These are phyloP conservation scores for Rheum nobile DNA, from an alignment of 148 eudicot genomes.

Conservation along the genomic window DNA sequence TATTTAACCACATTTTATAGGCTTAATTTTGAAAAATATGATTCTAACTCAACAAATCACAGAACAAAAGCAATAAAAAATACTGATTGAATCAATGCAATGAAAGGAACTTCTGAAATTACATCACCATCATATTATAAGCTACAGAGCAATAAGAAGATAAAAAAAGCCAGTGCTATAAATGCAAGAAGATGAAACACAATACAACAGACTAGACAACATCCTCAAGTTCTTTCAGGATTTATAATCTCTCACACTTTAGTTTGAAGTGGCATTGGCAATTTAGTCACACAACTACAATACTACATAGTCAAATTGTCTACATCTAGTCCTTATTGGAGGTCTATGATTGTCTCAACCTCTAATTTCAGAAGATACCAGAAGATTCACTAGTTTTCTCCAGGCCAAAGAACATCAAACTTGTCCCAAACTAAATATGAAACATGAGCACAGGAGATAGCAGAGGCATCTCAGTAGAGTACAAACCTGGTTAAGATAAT, in stretches of 20 bases:
- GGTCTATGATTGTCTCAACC: not conserved
- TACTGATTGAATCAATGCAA: not conserved
- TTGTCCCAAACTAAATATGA: not conserved
- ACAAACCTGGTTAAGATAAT: conserved; percentile 60
- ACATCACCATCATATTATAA: not conserved
- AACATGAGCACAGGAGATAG: not conserved
- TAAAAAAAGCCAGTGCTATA: not conserved
- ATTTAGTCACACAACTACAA: not conserved
- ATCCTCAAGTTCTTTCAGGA: not conserved
- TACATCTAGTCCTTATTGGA: not conserved
- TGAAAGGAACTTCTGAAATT: not conserved
- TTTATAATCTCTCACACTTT: not conserved
- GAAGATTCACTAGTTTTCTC: not conserved
- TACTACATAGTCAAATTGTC: not conserved
- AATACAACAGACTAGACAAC: not conserved
- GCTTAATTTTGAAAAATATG: not conserved
- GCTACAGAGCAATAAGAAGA: not conserved
- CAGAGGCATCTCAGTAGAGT: not conserved
- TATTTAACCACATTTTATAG: not conserved
- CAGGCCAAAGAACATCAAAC: not conserved
- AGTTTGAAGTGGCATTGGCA: not conserved
- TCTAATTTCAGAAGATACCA: not conserved
- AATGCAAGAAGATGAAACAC: not conserved
- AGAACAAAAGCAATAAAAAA: not conserved
- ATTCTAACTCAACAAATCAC: not conserved